Conservation (phyloP, 2,329 filamentous ascomycete genomes). For the Cladosporium velox region DNA sequence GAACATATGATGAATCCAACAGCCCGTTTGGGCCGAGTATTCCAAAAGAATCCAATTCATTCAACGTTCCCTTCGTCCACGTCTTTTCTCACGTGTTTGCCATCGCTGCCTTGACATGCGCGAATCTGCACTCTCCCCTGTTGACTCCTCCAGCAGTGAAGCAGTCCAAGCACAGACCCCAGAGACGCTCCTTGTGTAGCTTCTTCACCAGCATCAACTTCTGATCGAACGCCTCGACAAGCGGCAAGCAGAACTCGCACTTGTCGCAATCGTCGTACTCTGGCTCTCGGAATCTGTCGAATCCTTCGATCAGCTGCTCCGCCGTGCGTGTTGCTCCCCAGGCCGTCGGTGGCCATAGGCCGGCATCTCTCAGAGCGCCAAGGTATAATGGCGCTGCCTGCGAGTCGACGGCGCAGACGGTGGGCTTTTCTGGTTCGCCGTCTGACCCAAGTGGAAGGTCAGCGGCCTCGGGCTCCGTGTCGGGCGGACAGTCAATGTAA, state of each 20-base stretch:
- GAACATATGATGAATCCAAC: conserved; percentile 7
- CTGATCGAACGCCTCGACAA: conserved; percentile 28
- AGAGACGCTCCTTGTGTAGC: conserved; percentile 31
- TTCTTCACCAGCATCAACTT: conserved; percentile 27
- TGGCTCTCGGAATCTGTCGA: conserved; percentile 29
- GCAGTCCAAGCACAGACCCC: conserved; percentile 37
- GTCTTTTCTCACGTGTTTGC: background rate
- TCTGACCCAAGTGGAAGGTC: conserved; percentile 17
- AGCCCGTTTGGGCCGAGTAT: background rate
- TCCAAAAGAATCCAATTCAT: background rate
- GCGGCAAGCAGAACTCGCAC: conserved; percentile 34
- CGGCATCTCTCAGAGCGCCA: conserved; percentile 31
- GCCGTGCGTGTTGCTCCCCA: conserved; percentile 26
- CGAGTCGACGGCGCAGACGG: conserved; percentile 30
- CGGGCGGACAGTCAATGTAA: conserved; percentile 34
- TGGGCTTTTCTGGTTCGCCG: conserved; percentile 1
- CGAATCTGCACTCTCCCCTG: conserved; percentile 31
- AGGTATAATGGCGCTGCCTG: conserved; percentile 28
- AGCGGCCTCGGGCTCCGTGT: conserved; percentile 27
- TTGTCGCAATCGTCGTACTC: conserved; percentile 33
- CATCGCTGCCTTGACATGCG: conserved; percentile 29
- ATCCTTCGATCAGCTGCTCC: conserved; percentile 20
- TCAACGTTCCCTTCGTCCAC: no score
- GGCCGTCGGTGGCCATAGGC: conserved; percentile 32
- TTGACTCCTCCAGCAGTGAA: conserved; percentile 28